A percentile compares a stretch with the other conserved stretches of the same genome.
These are phyloP conservation scores for Coemansia sp. DNA, from an alignment of 192 early-diverging fungal species.

Conservation along the genomic window DNA sequence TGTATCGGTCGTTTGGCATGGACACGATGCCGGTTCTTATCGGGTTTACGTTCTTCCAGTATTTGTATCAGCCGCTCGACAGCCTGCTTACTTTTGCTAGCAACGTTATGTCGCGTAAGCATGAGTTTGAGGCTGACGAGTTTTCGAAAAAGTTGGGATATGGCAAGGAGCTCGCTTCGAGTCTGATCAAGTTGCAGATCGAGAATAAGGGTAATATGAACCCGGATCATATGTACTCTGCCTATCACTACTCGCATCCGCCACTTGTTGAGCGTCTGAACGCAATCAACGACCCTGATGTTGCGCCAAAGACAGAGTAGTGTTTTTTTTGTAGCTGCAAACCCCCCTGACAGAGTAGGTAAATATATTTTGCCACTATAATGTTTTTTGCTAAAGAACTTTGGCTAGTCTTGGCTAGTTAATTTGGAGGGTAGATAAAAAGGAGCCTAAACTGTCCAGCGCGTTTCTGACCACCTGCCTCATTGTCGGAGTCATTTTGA, in stretches of 20 bases:
- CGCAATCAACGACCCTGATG: constrained; percentile 55
- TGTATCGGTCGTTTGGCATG: constrained; percentile 92
- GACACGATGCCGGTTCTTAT: constrained; percentile 72
- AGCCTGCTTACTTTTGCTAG: constrained; percentile 69
- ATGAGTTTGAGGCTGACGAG: constrained; percentile 94
- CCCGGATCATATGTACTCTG: constrained; percentile 82
- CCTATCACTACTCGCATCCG: constrained; percentile 92
- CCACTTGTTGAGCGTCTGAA: constrained; percentile 84
- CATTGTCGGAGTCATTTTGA: constrained; percentile 35
- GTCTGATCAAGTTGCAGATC: constrained; percentile 85
- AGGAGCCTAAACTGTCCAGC: constrained; percentile 9
- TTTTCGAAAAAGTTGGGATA: constrained; percentile 86
- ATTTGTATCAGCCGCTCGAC: constrained; percentile 78
- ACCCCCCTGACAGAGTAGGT: neutral
- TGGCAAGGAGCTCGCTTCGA: constrained; percentile 66
- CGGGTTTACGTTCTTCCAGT: constrained; percentile 91
- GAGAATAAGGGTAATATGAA: constrained; percentile 89
- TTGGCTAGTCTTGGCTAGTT: neutral
- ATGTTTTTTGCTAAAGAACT: too few species aligned
- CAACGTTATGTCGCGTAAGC: constrained; percentile 77
- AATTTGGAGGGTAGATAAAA: neutral
- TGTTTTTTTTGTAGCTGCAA: neutral
- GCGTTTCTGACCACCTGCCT: constrained; percentile 32
- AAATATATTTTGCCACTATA: too few species aligned
- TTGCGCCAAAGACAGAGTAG: constrained; percentile 54